phyloP scores from a whole-genome alignment of 192 early-diverging fungal genomes.

The Mycoemilia scoparia region DNA sequence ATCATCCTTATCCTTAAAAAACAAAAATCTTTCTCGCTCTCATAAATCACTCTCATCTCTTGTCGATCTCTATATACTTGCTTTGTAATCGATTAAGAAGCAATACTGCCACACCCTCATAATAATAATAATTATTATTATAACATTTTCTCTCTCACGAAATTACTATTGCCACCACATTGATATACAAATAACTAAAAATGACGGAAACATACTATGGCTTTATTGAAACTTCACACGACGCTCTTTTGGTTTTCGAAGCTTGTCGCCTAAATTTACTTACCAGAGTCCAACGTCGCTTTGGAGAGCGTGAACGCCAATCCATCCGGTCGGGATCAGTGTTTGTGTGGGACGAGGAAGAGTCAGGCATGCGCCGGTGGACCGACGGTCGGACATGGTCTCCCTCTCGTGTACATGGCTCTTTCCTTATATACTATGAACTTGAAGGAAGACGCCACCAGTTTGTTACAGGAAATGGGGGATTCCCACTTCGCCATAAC shows the following conservation, averaged over 20 bases:
- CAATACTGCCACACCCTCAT: too few relatives aligned
- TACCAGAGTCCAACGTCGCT: slow-evolving; percentile 55
- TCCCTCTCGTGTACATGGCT: slow-evolving; percentile 66
- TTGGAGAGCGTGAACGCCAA: slow-evolving; percentile 66
- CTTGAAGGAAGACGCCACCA: slow-evolving; percentile 43
- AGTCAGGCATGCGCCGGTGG: slow-evolving; percentile 80
- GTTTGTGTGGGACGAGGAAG: slow-evolving; percentile 82
- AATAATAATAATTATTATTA: too few relatives aligned
- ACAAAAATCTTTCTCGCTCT: too few relatives aligned
- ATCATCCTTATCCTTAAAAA: too few relatives aligned
- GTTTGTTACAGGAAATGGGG: slow-evolving; percentile 30
- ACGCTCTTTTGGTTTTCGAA: slow-evolving; percentile 78
- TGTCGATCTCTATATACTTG: too few relatives aligned
- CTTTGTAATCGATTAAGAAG: too few relatives aligned
- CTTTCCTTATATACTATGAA: slow-evolving; percentile 79
- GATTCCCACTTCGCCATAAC: too few relatives aligned
- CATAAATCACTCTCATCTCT: too few relatives aligned
- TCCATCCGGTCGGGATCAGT: slow-evolving; percentile 66
- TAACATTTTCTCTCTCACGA: too few relatives aligned
- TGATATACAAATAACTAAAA: too few relatives aligned
- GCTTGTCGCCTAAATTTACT: slow-evolving; percentile 57
- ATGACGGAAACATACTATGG: slow-evolving; percentile 66
- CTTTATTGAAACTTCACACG: slow-evolving; percentile 66
- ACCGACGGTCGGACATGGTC: slow-evolving; percentile 83
- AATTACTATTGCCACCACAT: too few relatives aligned